phyloP scores from a whole-genome alignment of 495 filamentous ascomycete species.

The Aspergillus haitiensis region DNA sequence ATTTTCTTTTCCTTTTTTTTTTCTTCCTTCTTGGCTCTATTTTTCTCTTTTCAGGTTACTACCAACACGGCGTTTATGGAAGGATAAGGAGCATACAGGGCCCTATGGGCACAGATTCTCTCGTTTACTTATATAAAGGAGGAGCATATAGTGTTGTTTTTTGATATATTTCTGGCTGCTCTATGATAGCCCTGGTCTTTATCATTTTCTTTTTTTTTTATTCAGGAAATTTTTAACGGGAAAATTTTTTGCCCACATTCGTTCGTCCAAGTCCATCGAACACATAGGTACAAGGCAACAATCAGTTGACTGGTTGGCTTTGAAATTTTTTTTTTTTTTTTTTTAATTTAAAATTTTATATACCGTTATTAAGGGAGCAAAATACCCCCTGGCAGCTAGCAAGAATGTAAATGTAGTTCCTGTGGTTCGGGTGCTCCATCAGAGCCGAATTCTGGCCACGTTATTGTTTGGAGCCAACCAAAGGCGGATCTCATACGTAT shows the following conservation, averaged over 20 bases:
- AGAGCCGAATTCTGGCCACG: conserved; percentile 18
- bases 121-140: conserved; percentile 3
- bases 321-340: not conserved
- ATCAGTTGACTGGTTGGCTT: too few relatives aligned
- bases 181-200: not conserved
- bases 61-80: conserved; percentile 4
- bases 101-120: not conserved
- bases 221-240: too few relatives aligned
- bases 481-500: conserved; percentile 16
- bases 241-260: too few relatives aligned
- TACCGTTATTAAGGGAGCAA: not conserved
- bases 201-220: not conserved
- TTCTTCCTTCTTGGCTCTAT: conserved; percentile 9
- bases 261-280: too few relatives aligned
- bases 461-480: conserved; percentile 12
- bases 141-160: not conserved
- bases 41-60: not conserved
- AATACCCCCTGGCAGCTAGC: not conserved
- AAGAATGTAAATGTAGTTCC: not conserved
- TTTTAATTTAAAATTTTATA: too few relatives aligned
- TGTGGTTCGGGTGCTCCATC: not conserved
- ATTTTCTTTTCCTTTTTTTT: conserved; percentile 8
- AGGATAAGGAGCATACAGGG: conserved; percentile 5
- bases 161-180: conserved; percentile 14
- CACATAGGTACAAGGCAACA: too few relatives aligned